A percentile compares a stretch with the other conserved stretches of the same genome.
Evolutionary conservation across 139 green algal species (phyloP).

Genomic region (Nannochloris sp.): DNA sequence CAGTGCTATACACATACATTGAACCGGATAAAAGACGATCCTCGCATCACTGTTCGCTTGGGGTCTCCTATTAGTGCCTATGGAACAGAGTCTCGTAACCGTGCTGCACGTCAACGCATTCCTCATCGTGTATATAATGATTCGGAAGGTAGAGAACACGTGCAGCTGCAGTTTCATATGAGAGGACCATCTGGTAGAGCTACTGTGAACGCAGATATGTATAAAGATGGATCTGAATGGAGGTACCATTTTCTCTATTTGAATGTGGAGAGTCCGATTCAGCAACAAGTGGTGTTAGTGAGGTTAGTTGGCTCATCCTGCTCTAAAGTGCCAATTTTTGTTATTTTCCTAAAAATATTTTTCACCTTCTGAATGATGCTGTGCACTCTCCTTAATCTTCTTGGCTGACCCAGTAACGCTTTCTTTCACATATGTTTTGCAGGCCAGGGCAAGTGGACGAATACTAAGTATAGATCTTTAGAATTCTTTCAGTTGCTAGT

Average conservation of each 20-base stretch:
- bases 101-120: constrained; percentile 80
- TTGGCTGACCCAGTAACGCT: too few species aligned
- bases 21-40: constrained; percentile 74
- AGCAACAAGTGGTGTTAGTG: constrained; percentile 34
- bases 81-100: constrained; percentile 68
- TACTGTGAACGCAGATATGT: constrained; percentile 80
- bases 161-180: constrained; percentile 82
- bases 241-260: constrained; percentile 78
- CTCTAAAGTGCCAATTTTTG: too few species aligned
- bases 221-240: constrained; percentile 57
- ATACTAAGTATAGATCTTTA: background rate
- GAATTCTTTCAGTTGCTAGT: too few species aligned
- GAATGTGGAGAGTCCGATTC: constrained; percentile 46
- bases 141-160: constrained; percentile 68
- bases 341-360: too few species aligned
- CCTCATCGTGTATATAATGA: constrained; percentile 84
- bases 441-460: background rate
- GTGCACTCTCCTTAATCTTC: constrained; percentile 8
- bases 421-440: too few species aligned
- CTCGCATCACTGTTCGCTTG: constrained; percentile 68
- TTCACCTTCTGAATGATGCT: too few species aligned
- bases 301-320: too few species aligned
- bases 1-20: constrained; percentile 80
- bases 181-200: constrained; percentile 56
- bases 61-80: constrained; percentile 52